Evolutionary conservation across 1,139 yeast species (phyloP).

Genomic region (Saccharomyces pastorianus): DNA sequence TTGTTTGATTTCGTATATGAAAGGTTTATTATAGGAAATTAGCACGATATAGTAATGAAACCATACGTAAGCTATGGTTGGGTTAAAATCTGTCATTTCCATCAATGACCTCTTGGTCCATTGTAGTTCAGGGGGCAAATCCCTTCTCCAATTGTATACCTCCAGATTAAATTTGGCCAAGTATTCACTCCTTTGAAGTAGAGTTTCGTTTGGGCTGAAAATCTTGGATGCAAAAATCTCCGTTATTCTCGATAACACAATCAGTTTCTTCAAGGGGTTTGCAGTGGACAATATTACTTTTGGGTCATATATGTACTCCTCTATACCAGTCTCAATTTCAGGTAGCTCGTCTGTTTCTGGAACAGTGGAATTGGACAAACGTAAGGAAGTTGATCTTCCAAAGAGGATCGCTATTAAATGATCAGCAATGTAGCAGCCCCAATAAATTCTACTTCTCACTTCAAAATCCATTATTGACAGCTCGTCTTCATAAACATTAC

Average conservation of each 20-base stretch:
- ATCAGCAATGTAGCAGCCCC: conserved; percentile 59
- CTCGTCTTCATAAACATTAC: conserved; percentile 26
- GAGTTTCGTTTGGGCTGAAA: conserved; percentile 20
- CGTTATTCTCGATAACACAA: conserved; percentile 46
- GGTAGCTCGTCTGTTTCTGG: conserved; percentile 54
- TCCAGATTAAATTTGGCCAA: conserved; percentile 40
- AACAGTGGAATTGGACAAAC: conserved; percentile 48
- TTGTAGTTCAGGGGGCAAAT: conserved; percentile 38
- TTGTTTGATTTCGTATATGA: conserved; percentile 31
- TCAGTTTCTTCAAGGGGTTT: conserved; percentile 41
- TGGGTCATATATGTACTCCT: conserved; percentile 31
- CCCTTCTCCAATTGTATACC: conserved; percentile 41
- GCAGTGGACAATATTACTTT: conserved; percentile 31
- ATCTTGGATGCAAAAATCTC: conserved; percentile 38
- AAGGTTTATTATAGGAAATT: conserved; percentile 51
- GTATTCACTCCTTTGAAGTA: conserved; percentile 20
- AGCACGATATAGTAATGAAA: conserved; percentile 51
- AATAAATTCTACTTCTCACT: conserved; percentile 49
- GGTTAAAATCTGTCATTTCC: conserved; percentile 38
- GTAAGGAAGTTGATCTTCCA: conserved; percentile 49
- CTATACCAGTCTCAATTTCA: conserved; percentile 45
- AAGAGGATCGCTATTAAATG: conserved; percentile 48
- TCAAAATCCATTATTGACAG: conserved; percentile 37
- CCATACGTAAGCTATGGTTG: conserved; percentile 45
- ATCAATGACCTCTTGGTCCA: conserved; percentile 40